These are phyloP conservation scores for Ilex asprella DNA, from an alignment of 257 asterid species.

Conservation along the genomic window DNA sequence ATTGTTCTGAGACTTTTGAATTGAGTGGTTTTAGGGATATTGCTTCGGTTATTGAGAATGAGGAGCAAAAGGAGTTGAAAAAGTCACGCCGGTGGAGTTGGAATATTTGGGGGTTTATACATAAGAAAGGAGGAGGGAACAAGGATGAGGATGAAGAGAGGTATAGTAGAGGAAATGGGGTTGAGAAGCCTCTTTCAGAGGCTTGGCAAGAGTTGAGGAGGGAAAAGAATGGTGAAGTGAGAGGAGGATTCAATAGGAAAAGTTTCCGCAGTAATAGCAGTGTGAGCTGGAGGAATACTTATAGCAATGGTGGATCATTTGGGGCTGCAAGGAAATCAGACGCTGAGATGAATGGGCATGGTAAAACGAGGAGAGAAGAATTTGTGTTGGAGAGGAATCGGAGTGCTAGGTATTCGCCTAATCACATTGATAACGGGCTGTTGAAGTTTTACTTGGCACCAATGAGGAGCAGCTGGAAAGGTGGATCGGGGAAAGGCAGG, in stretches of 20 bases:
- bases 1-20: conserved; percentile 64
- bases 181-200: conserved; percentile 60
- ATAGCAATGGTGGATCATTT: conserved; percentile 42
- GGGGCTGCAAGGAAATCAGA: conserved; percentile 47
- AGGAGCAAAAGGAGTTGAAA: conserved; percentile 52
- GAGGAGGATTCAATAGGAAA: conserved; percentile 39
- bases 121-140: conserved; percentile 36
- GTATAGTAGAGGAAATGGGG: conserved; percentile 50
- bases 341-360: conserved; percentile 48
- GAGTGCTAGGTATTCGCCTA: conserved; percentile 73
- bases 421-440: conserved; percentile 65
- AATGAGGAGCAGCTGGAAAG: conserved; percentile 64
- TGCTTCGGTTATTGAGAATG: conserved; percentile 44
- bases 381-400: conserved; percentile 71
- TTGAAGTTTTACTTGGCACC: conserved; percentile 78
- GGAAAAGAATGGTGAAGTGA: conserved; percentile 27
- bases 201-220: conserved; percentile 63
- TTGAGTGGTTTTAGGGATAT: conserved; percentile 54
- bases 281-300: conserved; percentile 65
- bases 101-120: conserved; percentile 61
- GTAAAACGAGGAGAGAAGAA: conserved; percentile 51
- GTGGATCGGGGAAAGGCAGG: conserved; percentile 46
- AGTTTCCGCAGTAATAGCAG: conserved; percentile 69
- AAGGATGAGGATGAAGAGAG: conserved; percentile 53
- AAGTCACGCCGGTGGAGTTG: conserved; percentile 67